Evolutionary conservation across 352 stramenopile genomes (phyloP).

Genomic region (Pythium aristosporum): DNA sequence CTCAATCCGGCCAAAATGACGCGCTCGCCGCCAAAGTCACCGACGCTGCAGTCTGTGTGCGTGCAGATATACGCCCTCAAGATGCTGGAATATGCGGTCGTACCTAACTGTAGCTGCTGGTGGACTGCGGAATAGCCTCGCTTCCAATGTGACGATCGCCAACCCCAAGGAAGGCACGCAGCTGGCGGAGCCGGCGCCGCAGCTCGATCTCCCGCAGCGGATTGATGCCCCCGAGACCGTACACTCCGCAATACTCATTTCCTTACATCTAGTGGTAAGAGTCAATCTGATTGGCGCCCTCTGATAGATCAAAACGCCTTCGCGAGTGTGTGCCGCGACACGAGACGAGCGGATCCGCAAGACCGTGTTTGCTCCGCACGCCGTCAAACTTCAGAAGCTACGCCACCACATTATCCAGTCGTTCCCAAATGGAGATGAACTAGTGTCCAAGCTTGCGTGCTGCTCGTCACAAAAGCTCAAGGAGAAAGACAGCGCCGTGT

Average conservation of each 20-base stretch:
- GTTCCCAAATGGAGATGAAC: slow-evolving; percentile 48
- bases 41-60: slow-evolving; percentile 31
- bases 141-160: slow-evolving; percentile 53
- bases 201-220: slow-evolving; percentile 76
- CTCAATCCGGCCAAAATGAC: slow-evolving; percentile 5
- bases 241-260: background rate
- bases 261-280: background rate
- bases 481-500: slow-evolving; percentile 55
- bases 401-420: slow-evolving; percentile 42
- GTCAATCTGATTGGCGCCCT: background rate
- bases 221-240: slow-evolving; percentile 73
- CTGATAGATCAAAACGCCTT: slow-evolving; percentile 75
- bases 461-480: slow-evolving; percentile 69
- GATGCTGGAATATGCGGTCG: background rate
- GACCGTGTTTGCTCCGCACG: slow-evolving; percentile 68
- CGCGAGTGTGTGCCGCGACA: slow-evolving; percentile 42
- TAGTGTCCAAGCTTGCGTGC: slow-evolving; percentile 48
- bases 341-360: slow-evolving; percentile 72
- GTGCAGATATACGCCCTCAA: background rate
- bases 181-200: slow-evolving; percentile 65
- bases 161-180: slow-evolving; percentile 71
- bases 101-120: background rate
- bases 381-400: slow-evolving; percentile 49
- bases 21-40: slow-evolving; percentile 41
- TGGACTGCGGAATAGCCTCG: slow-evolving; percentile 30